Base-by-base conservation (phyloP, 1,139 yeast genomes). In the Debaryomycetaceae sp. region DNA sequence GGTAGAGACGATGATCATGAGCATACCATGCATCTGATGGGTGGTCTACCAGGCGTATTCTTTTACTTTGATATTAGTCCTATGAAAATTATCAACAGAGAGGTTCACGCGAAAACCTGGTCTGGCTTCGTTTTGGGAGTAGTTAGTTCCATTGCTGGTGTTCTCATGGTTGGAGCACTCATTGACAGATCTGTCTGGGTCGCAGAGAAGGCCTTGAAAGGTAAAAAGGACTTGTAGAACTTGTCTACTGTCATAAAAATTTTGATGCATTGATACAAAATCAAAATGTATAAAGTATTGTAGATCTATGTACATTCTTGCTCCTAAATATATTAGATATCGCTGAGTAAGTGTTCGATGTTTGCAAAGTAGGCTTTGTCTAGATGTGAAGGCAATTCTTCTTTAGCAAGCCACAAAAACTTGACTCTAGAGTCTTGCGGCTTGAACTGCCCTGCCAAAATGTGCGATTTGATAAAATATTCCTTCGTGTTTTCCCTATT, bases 1-100 rank as follows among this genome's bases (percentile, higher is more conserved):
- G 99, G 98, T 33, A 76, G 84, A 47, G 99, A 93, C 60, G 86
- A 78, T 29, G 97, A 89, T 60, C 96, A 93, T 65, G 91, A 91
- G 42, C 86, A 88, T 61, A 89, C 97, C 0, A 53, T 85, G 40
- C 98, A 93, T 58, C 79, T 84, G 2, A 71, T 80, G 45, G 97
- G 97, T 20, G 99, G 99, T 6, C 73, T 86, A 27, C 97, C 99
- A 0, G 97, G 98, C 3, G 79, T 90, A 6, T 88, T 83, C 62
- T 81, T 93, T 68, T 75, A 84, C 57, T 91, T 91, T 65, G 99
- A 93, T 57, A 90, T 93, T 60, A 85, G 96, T 43, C 97, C 99
- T 6, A 73, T 93, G 71, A 90, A 91, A 63, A 91, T 93, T 42
- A 87, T 91, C 57, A 90, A 91, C 66, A 76, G 81, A 44, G 96